Evolutionary conservation across 345 rosid species (phyloP).

Genomic region (Brassica nigra): DNA sequence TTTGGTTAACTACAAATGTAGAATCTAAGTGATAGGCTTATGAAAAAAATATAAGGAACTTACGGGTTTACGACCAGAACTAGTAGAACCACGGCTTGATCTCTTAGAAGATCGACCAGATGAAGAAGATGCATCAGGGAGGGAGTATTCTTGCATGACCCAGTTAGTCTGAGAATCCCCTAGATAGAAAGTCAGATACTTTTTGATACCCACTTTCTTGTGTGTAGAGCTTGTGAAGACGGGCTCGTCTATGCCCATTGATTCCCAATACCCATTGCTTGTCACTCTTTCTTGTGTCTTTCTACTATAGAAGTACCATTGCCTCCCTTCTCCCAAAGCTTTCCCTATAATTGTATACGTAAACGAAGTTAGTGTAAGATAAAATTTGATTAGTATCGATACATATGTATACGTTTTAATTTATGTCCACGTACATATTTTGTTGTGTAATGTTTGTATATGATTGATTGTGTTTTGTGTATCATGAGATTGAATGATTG

Average conservation of each 20-base stretch:
- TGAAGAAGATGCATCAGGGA: constrained; percentile 44
- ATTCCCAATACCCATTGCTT: constrained; percentile 73
- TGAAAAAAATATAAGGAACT: constrained; percentile 20
- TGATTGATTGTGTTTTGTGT: constrained; percentile 20
- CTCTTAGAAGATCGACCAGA: constrained; percentile 59
- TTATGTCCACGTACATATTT: constrained; percentile 15
- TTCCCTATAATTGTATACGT: constrained; percentile 51
- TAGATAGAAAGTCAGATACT: constrained; percentile 52
- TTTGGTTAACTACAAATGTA: no score
- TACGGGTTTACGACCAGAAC: constrained; percentile 45
- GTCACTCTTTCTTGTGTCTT: constrained; percentile 64
- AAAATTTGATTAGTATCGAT: not conserved
- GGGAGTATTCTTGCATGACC: constrained; percentile 85
- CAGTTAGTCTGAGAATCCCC: constrained; percentile 78
- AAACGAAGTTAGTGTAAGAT: not conserved
- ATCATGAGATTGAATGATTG: constrained; percentile 37
- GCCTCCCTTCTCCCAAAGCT: constrained; percentile 84
- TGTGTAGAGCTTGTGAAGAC: constrained; percentile 46
- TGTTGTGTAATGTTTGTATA: constrained; percentile 12
- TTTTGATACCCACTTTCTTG: constrained; percentile 70
- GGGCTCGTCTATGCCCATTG: constrained; percentile 71
- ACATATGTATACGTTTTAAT: not conserved
- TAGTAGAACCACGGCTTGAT: constrained; percentile 42
- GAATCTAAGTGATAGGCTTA: not conserved
- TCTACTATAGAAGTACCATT: constrained; percentile 87